Conservation (phyloP, 73 alveolate species). For the Paramecium pentaurelia region DNA sequence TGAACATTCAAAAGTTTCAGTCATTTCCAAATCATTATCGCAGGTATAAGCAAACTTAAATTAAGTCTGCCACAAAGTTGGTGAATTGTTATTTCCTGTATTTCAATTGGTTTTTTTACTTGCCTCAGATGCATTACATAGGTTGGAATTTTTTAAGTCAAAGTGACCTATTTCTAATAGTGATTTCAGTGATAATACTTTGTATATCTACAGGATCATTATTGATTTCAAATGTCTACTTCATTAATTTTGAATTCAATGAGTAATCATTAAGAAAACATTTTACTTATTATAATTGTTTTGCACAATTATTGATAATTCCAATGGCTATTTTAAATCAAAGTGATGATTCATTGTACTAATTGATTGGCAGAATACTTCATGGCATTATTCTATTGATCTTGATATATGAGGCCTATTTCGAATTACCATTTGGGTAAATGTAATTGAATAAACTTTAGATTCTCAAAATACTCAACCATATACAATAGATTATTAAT, state of each 20-base stretch:
- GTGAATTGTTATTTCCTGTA: constrained; percentile 1
- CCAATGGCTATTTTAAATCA: background rate
- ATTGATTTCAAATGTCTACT: background rate
- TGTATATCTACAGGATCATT: background rate
- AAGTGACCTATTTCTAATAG: background rate
- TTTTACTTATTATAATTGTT: background rate
- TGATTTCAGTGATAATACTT: background rate
- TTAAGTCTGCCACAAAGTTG: background rate
- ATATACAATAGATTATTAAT: background rate
- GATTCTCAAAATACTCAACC: background rate
- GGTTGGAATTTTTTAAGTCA: background rate
- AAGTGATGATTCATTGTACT: background rate
- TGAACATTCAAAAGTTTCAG: background rate
- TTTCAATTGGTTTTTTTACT: constrained; percentile 4
- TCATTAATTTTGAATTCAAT: constrained; percentile 20
- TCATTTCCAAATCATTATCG: background rate
- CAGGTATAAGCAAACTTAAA: background rate
- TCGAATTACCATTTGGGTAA: constrained; percentile 28
- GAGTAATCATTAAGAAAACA: background rate
- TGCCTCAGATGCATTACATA: background rate
- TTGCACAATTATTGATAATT: background rate
- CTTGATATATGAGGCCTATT: background rate
- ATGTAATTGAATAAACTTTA: background rate
- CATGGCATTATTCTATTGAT: background rate
- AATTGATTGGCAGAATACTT: background rate